Conservation (phyloP, 2,329 filamentous ascomycete genomes). For the Scytalidium lignicola region DNA sequence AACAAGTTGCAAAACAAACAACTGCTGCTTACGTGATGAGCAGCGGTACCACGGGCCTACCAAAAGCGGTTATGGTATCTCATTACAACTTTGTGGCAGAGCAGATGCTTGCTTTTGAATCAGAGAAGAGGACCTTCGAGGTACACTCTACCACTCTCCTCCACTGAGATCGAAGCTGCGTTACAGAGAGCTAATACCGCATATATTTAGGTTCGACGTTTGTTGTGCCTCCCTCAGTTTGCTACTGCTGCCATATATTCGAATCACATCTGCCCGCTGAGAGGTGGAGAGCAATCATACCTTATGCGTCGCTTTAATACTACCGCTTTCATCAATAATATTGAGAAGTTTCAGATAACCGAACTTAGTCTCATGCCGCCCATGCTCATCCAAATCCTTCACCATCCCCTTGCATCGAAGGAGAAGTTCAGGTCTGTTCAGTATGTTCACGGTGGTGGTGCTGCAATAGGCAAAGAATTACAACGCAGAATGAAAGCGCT, state of each 20-base stretch:
- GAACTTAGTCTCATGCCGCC: constrained; percentile 66
- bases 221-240: too few species aligned
- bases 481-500: constrained; percentile 31
- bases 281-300: too few species aligned
- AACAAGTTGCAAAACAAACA: constrained; percentile 26
- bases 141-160: too few species aligned
- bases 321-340: constrained; percentile 66
- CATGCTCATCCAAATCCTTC: constrained; percentile 51
- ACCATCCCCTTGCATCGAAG: too few species aligned
- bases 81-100: constrained; percentile 32
- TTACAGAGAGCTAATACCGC: too few species aligned
- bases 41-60: constrained; percentile 54
- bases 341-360: constrained; percentile 62
- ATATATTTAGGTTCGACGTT: too few species aligned
- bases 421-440: constrained; percentile 38
- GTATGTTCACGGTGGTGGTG: constrained; percentile 43
- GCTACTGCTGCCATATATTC: too few species aligned
- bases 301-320: too few species aligned
- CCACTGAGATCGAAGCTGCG: too few species aligned
- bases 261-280: too few species aligned
- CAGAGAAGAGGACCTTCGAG: too few species aligned
- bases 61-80: constrained; percentile 34
- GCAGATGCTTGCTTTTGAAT: too few species aligned
- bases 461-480: constrained; percentile 35
- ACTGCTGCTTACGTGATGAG: constrained; percentile 36